These are phyloP conservation scores for Fusarium sp. DNA, from an alignment of 2,329 filamentous ascomycete genomes.

Conservation along the genomic window DNA sequence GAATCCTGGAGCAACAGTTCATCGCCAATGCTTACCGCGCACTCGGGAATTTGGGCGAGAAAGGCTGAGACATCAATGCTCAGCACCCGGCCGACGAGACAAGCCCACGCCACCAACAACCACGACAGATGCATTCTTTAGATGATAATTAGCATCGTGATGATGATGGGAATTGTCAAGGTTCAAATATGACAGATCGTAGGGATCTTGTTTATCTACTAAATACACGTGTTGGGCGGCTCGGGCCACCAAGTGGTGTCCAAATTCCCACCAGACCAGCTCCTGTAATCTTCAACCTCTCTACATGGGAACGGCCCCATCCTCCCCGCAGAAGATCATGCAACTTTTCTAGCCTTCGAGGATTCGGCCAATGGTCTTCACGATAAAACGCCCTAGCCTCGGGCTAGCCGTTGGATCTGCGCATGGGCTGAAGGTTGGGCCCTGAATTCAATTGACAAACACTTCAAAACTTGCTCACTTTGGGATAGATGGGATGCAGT, in stretches of 20 bases:
- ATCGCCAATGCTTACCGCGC: background rate
- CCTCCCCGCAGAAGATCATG: conserved; percentile 3
- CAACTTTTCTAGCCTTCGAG: background rate
- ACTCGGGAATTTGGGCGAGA: conserved; percentile 9
- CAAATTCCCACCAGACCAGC: background rate
- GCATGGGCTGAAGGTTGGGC: background rate
- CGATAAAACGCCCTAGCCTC: too few relatives aligned
- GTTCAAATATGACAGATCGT: background rate
- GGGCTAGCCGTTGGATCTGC: background rate
- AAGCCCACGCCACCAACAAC: conserved; percentile 17
- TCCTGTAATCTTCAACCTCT: background rate
- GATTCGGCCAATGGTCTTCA: background rate
- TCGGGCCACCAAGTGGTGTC: background rate
- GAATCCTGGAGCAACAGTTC: background rate
- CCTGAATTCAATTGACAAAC: background rate
- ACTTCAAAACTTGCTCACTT: background rate
- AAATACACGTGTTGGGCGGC: background rate
- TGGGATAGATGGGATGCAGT: background rate
- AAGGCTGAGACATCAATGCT: conserved; percentile 1
- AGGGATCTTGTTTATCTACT: background rate
- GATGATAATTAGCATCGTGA: background rate
- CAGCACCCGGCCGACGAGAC: background rate
- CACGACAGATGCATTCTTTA: conserved; percentile 11
- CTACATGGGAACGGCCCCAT: background rate
- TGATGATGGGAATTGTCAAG: background rate